Base-by-base conservation (phyloP, 768 basidiomycete species). In the Amanita polypyramis region DNA sequence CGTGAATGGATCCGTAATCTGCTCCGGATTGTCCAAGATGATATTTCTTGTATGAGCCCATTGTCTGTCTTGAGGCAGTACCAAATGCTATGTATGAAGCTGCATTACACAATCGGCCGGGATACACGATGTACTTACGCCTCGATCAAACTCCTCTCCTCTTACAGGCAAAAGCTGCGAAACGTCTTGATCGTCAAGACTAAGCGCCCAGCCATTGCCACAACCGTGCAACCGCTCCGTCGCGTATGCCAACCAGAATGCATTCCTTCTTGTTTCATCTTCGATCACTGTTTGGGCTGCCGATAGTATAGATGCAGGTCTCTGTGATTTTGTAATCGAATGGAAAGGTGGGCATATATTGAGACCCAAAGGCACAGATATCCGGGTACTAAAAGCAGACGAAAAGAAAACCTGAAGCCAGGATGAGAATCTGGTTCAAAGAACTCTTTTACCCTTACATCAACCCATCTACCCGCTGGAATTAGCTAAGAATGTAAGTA, bases 211-310 rank as follows among this genome's bases (percentile, higher is more conserved):
- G 15, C 79, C 80, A 54, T 84, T 85, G 27, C 77, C 76, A 51
- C 73, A 74, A 4, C 82, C 78, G 48, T 78, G 75, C 51, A 80
- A 73, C 21, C 85, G 76, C 54, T 88, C 85, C 38, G 72, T 67
- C 5, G 79, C 70, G 58, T 86, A 87, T 7, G 82, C 78, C 39
- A 83, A 56, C 78, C 85, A 89, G 56, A 86, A 85, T 1, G 76
- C 69, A 55, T 87, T 87, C 47, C 84, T 70, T 43, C 86, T 71
- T 34, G 68, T 76, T 60, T 87, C 86, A 29, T 82, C 82, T 59
- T 87, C 85, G 5, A 80, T 65, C 1, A 77, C 72, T 27, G 73
- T 79, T 37, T 69, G 68, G n/a, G 83, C 76, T 2, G 77, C 68
- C 0, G 72, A 67, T 12, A 86, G 58, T 44, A 86, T 73, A 5